Conservation (phyloP, 257 asterid genomes). For the Solanum arcanum region DNA sequence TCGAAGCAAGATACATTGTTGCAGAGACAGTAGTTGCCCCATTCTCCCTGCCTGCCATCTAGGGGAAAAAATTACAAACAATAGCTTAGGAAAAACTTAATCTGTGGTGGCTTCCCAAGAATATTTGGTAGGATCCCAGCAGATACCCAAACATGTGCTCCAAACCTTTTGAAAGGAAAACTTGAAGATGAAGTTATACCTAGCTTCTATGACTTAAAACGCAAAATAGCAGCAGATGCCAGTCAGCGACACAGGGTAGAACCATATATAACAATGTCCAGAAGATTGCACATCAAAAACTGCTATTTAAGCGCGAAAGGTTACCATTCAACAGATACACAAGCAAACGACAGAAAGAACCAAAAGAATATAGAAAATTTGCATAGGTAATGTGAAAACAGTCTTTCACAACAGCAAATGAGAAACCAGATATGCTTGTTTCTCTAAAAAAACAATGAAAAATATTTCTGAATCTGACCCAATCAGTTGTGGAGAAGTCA, state of each 20-base stretch:
- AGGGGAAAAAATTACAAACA: constrained; percentile 6
- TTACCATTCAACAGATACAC: not conserved
- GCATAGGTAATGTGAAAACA: not conserved
- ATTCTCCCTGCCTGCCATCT: constrained; percentile 78
- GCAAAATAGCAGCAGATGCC: not conserved
- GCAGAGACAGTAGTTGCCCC: constrained; percentile 99
- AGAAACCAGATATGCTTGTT: not conserved
- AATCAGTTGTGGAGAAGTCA: not conserved
- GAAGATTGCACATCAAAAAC: not conserved
- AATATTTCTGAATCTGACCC: not conserved
- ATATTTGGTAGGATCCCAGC: not conserved
- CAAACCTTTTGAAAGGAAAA: not conserved
- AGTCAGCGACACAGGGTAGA: not conserved
- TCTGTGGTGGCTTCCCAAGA: not conserved
- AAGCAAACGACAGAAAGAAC: not conserved
- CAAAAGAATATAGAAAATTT: not conserved
- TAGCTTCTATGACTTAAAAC: not conserved
- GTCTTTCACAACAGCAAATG: not conserved
- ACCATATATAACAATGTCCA: not conserved
- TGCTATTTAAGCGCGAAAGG: not conserved
- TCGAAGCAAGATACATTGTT: constrained; percentile 79
- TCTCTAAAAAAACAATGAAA: not conserved
- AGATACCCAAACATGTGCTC: not conserved
- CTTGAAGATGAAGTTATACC: not conserved
- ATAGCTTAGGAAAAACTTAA: not conserved